Evolutionary conservation across 352 stramenopile genomes (phyloP), one percentile per base, ranked within the genome.

Genomic region (Pythium phragmiticola): DNA sequence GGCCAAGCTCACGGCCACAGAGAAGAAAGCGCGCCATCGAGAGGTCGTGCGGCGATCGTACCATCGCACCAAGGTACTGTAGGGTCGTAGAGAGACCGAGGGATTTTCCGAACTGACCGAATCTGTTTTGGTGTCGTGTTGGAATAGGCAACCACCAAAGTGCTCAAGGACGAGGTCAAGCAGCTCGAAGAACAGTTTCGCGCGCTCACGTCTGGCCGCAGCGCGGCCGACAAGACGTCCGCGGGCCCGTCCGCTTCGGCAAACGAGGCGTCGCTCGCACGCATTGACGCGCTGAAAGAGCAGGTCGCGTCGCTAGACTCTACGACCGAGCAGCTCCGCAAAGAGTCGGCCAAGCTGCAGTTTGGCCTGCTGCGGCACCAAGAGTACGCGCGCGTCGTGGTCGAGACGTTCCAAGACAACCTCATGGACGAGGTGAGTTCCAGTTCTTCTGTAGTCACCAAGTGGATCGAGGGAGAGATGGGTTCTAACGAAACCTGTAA

Each of bases 31-130:
- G 37, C 71, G 80, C 60, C 82, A 91, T 50, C 75, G 82, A 33
- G 82, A 91, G 60, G 82, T 91, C 46, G 82, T 91, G 2, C 75
- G 80, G 23, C 82, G 82, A n/a, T 85, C 82, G 7, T 91, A 91
- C 54, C 80, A 91, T 36, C 76, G 82, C 47, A 91, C 83, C 58
- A 91, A 91, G 70, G 81, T 88, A 47, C 7, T 30, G 26, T 30
- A 30, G 26, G 26, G 26, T 5, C 26, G 26, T 30, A 30, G 26
- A 30, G 26, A 5, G 26, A 30, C 26, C 26, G 26, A 5, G 26
- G 26, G 26, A 30, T 3, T 5, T 30, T 30, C 26, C 26, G 26
- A 30, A 30, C 3, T 42, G n/a, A 48, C 2, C 42, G 42, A 23
- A 23, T 8, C 17, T 48, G 21, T 41, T 49, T 28, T 43, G 45